Conservation (phyloP, 164 flowering plant species). For the Brasenia schreberi region DNA sequence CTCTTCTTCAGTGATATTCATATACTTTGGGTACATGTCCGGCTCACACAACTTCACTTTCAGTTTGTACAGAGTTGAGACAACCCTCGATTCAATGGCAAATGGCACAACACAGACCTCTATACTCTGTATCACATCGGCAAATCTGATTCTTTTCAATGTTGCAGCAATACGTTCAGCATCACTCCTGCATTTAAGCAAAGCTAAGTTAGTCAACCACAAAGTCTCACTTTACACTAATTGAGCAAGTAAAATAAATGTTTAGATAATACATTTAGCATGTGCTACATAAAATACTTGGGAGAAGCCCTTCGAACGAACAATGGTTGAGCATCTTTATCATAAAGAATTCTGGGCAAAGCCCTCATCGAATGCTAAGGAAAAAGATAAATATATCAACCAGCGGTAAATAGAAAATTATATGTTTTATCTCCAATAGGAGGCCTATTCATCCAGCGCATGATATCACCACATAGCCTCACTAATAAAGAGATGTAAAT, state of each 20-base stretch:
- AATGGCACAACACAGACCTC: constrained; percentile 47
- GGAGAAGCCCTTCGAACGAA: neutral
- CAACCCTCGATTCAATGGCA: constrained; percentile 13
- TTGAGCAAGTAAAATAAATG: neutral
- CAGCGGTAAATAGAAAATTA: too few species aligned
- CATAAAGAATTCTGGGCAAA: neutral
- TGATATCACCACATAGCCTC: too few species aligned
- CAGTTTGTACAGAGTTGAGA: constrained; percentile 54
- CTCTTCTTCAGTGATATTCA: constrained; percentile 34
- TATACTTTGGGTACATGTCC: constrained; percentile 27
- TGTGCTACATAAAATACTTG: neutral
- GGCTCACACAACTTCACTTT: constrained; percentile 40
- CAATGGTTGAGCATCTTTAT: too few species aligned
- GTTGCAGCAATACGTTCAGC: constrained; percentile 55
- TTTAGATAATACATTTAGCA: neutral
- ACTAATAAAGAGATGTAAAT: too few species aligned
- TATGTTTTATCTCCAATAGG: too few species aligned
- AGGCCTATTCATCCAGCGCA: too few species aligned
- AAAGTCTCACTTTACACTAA: neutral
- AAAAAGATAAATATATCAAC: too few species aligned
- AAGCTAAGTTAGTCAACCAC: neutral
- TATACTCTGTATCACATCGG: constrained; percentile 63
- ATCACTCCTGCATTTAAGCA: constrained; percentile 33
- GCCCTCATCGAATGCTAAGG: neutral
- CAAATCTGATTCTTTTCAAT: constrained; percentile 55